phyloP scores from a whole-genome alignment of 768 basidiomycete genomes.

The Trametes cubensis region DNA sequence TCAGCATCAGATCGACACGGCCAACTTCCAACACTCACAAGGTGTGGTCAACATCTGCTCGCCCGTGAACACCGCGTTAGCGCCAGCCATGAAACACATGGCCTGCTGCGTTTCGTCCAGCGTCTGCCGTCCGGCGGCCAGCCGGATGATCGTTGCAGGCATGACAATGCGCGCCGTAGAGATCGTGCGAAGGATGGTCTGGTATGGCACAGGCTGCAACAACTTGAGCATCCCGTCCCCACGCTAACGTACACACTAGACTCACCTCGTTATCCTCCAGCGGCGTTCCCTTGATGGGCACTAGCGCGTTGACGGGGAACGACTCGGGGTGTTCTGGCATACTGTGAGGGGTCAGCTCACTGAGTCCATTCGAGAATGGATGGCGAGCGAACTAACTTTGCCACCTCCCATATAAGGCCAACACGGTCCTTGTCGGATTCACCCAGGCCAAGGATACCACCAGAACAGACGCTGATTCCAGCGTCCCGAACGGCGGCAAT shows the following conservation, averaged over 20 bases:
- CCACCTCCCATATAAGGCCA: constrained; percentile 91
- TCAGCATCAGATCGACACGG: constrained; percentile 12
- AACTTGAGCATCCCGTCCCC: not conserved
- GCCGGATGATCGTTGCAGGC: constrained; percentile 90
- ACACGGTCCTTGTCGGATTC: constrained; percentile 89
- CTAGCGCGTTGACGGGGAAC: constrained; percentile 97
- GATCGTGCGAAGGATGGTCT: constrained; percentile 88
- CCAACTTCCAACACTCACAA: constrained; percentile 54
- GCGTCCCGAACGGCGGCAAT: constrained; percentile 90
- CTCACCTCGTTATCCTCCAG: constrained; percentile 84
- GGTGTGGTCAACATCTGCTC: constrained; percentile 97
- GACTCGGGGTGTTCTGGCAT: constrained; percentile 98
- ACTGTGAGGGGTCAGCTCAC: constrained; percentile 42
- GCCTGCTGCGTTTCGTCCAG: constrained; percentile 91
- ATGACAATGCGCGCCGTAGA: constrained; percentile 93
- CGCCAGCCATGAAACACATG: constrained; percentile 98
- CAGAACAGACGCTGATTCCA: constrained; percentile 96
- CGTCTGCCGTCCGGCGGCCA: constrained; percentile 91
- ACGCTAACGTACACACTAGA: not conserved
- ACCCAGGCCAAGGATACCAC: constrained; percentile 93
- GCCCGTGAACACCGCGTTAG: constrained; percentile 98
- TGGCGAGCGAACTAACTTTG: constrained; percentile 62
- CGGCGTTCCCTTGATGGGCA: constrained; percentile 94
- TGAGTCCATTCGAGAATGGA: constrained; percentile 8
- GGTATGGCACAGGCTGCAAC: constrained; percentile 75